phyloP scores from a whole-genome alignment of 805 yeast genomes.

The Starmerella lactis-condensi region DNA sequence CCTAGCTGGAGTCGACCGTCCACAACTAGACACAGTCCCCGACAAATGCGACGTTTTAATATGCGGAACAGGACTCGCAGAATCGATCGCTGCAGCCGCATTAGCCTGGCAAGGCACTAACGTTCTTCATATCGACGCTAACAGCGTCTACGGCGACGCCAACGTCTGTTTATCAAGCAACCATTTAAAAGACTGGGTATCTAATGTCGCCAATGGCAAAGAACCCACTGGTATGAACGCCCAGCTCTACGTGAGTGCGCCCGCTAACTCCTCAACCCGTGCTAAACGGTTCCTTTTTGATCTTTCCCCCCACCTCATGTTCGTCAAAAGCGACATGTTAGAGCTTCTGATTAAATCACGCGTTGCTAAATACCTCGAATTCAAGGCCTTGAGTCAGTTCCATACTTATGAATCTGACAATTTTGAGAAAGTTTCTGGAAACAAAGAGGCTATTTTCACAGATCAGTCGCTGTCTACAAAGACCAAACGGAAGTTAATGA shows the following conservation, averaged over 20 bases:
- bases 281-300: slow-evolving; percentile 52
- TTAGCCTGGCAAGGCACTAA: slow-evolving; percentile 96
- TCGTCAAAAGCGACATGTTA: slow-evolving; percentile 77
- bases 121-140: slow-evolving; percentile 74
- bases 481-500: slow-evolving; percentile 75
- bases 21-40: slow-evolving; percentile 23
- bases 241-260: slow-evolving; percentile 56
- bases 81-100: slow-evolving; percentile 79
- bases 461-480: slow-evolving; percentile 58
- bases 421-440: slow-evolving; percentile 67
- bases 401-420: slow-evolving; percentile 88
- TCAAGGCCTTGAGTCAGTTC: slow-evolving; percentile 70
- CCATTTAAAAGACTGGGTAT: slow-evolving; percentile 70
- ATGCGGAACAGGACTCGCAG: slow-evolving; percentile 81
- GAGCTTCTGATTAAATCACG: slow-evolving; percentile 63
- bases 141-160: slow-evolving; percentile 75
- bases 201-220: slow-evolving; percentile 36
- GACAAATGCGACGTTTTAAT: slow-evolving; percentile 74
- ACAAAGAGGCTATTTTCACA: slow-evolving; percentile 86
- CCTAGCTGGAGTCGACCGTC: slow-evolving; percentile 24
- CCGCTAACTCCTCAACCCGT: slow-evolving; percentile 23
- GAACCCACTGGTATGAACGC: slow-evolving; percentile 39
- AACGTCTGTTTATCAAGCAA: slow-evolving; percentile 73
- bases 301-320: slow-evolving; percentile 66
- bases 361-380: slow-evolving; percentile 80